Percentiles rank a stretch among this genome's conserved stretches.
These are phyloP conservation scores for Rubia yunnanensis DNA, from an alignment of 257 asterid genomes.

Conservation along the genomic window DNA sequence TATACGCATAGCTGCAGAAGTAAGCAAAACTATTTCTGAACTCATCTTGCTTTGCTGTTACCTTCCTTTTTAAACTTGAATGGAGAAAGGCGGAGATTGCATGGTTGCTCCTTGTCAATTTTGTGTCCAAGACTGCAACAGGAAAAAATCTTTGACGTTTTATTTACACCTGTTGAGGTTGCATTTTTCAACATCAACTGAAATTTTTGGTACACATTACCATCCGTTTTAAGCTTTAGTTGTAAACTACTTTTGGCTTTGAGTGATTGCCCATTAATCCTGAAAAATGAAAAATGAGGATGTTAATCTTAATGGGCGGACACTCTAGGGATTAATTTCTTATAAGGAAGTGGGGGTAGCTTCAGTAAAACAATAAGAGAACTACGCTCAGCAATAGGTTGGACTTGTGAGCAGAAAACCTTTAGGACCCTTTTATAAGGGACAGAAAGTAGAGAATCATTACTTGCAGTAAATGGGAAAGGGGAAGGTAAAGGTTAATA, in stretches of 20 bases:
- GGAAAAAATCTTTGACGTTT: background rate
- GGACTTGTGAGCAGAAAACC: too few relatives aligned
- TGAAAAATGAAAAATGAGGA: background rate
- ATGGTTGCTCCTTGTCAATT: background rate
- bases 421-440: too few relatives aligned
- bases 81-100: background rate
- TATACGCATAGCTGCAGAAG: slow-evolving; percentile 75
- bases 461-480: background rate
- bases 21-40: slow-evolving; percentile 20
- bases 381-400: too few relatives aligned
- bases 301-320: background rate
- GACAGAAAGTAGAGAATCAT: too few relatives aligned
- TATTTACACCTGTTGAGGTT: background rate
- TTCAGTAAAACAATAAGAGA: too few relatives aligned
- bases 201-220: background rate
- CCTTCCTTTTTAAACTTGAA: background rate
- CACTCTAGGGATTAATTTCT: too few relatives aligned
- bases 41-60: background rate
- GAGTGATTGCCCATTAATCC: background rate
- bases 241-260: background rate
- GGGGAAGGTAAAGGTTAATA: background rate
- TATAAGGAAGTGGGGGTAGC: background rate
- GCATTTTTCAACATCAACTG: background rate
- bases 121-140: background rate
- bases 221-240: background rate